Conservation (phyloP, 2,329 filamentous ascomycete genomes). For the Cladobotryum mycophilum region DNA sequence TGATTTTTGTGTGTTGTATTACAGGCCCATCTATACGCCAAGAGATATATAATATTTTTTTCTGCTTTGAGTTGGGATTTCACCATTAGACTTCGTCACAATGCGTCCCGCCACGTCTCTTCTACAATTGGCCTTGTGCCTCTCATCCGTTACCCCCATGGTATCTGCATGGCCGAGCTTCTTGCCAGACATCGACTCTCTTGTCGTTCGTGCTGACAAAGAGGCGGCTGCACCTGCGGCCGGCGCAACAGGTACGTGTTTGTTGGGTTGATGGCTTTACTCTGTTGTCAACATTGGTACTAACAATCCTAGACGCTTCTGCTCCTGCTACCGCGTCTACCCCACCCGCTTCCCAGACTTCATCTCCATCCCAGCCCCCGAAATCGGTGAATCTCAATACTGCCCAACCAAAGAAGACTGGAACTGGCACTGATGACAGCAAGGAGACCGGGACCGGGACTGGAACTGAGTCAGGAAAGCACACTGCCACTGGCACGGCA, state of each 20-base stretch:
- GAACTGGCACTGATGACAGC: slow-evolving; percentile 11
- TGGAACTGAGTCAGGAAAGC: too few species aligned
- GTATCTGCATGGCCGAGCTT: slow-evolving; percentile 52
- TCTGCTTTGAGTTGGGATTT: too few species aligned
- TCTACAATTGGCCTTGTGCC: slow-evolving; percentile 43
- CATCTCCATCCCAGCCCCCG: not conserved
- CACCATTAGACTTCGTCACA: slow-evolving; percentile 8
- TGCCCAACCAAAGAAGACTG: slow-evolving; percentile 20
- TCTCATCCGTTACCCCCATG: slow-evolving; percentile 44
- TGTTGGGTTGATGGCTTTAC: not conserved
- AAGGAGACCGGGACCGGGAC: slow-evolving; percentile 8
- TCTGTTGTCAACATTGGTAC: not conserved
- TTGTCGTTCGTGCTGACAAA: slow-evolving; percentile 46
- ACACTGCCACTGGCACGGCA: slow-evolving; percentile 11
- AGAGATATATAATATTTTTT: too few species aligned
- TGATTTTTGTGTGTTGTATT: not conserved
- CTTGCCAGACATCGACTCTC: slow-evolving; percentile 46
- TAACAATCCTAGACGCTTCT: not conserved
- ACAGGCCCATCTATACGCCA: too few species aligned
- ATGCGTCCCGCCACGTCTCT: slow-evolving; percentile 47
- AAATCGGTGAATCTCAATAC: slow-evolving; percentile 38
- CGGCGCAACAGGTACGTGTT: slow-evolving; percentile 12
- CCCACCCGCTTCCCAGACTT: not conserved
- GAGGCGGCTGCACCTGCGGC: slow-evolving; percentile 14
- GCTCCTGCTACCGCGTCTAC: not conserved